These are phyloP conservation scores for Starmerella tilneyi DNA, from an alignment of 805 yeast genomes.

Conservation along the genomic window DNA sequence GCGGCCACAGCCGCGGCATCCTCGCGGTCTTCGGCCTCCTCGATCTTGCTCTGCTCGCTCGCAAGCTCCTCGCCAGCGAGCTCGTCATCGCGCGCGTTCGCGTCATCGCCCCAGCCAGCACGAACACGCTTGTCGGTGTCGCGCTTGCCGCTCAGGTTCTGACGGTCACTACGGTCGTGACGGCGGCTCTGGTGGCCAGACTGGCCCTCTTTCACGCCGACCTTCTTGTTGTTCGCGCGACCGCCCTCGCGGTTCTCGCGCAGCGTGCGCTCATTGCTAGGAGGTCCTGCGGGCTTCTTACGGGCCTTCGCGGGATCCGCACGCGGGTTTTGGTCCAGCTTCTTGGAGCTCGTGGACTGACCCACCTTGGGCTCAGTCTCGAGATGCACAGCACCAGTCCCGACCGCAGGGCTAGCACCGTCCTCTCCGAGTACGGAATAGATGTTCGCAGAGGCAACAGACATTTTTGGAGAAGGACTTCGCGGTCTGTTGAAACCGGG, in stretches of 20 bases:
- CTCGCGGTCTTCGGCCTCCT: constrained; percentile 35
- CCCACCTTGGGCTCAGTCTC: constrained; percentile 45
- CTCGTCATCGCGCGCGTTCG: constrained; percentile 55
- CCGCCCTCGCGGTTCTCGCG: constrained; percentile 58
- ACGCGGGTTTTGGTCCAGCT: constrained; percentile 37
- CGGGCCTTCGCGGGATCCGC: constrained; percentile 60
- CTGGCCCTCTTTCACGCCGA: constrained; percentile 40
- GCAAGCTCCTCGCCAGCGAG: constrained; percentile 40
- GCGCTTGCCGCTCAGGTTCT: constrained; percentile 68
- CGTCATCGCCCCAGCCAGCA: constrained; percentile 83
- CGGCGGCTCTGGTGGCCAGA: constrained; percentile 46
- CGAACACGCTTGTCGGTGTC: constrained; percentile 76
- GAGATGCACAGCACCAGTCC: constrained; percentile 22
- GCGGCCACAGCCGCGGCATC: constrained; percentile 37
- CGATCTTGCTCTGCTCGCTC: constrained; percentile 33
- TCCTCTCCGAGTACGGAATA: constrained; percentile 25
- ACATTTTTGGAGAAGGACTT: constrained; percentile 11
- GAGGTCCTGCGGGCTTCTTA: constrained; percentile 40
- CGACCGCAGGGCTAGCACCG: constrained; percentile 16
- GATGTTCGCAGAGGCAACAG: constrained; percentile 24
- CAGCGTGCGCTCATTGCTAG: constrained; percentile 86
- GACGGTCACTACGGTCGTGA: constrained; percentile 64
- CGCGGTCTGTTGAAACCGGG: constrained; percentile 3
- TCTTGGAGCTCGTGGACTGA: constrained; percentile 66
- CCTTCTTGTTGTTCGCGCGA: constrained; percentile 44